Conservation (phyloP, 2,329 filamentous ascomycete species). For the Apiospora saccharicola region DNA sequence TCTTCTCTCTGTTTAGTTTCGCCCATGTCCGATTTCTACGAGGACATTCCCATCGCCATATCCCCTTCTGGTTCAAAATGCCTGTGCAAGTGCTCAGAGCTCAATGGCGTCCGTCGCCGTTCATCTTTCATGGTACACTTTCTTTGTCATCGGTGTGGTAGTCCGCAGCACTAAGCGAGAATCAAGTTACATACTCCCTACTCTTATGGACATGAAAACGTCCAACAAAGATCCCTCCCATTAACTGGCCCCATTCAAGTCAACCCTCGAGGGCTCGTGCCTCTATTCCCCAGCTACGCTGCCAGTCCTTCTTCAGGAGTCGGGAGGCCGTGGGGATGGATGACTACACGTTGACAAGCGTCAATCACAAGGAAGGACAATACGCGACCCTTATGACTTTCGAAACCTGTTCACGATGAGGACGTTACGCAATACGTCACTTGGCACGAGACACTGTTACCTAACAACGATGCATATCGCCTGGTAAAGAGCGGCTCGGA, state of each 20-base stretch:
- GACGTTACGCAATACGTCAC: slow-evolving; percentile 7
- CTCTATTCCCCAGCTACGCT: neutral
- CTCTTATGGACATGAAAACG: neutral
- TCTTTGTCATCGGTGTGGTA: neutral
- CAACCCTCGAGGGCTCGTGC: neutral
- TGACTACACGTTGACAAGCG: slow-evolving; percentile 18
- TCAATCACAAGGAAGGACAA: neutral
- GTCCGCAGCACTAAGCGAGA: neutral
- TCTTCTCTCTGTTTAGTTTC: neutral
- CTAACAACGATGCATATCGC: neutral
- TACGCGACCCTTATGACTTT: neutral
- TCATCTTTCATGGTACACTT: neutral
- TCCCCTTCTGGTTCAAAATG: neutral
- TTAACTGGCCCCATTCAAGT: neutral
- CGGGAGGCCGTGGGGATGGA: slow-evolving; percentile 7
- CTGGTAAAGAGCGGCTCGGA: neutral
- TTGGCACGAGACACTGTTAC: slow-evolving; percentile 18
- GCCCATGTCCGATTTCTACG: neutral
- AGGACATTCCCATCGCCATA: neutral
- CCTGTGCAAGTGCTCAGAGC: slow-evolving; percentile 17
- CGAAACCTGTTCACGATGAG: neutral
- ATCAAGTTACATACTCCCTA: neutral
- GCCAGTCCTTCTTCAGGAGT: neutral
- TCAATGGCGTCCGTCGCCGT: neutral
- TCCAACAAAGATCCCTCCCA: neutral